Evolutionary conservation across 2,329 filamentous ascomycete species (phyloP).

Genomic region (Nemania sp.): DNA sequence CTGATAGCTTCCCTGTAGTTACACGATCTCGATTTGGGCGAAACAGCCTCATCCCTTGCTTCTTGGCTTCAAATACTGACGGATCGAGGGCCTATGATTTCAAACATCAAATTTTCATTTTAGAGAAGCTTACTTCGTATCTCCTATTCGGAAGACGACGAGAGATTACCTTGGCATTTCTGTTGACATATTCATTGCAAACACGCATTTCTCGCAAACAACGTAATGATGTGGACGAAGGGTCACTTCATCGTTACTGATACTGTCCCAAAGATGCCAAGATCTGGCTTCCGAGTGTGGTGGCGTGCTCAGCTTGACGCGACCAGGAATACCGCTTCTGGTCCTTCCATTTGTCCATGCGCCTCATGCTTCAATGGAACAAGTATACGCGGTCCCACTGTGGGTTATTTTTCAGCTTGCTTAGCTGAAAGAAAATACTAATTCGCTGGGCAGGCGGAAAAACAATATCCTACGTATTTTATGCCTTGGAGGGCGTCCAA

Average conservation of each 20-base stretch:
- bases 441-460: constrained; percentile 16
- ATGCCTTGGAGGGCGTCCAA: constrained; percentile 5
- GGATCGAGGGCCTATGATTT: neutral
- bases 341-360: constrained; percentile 34
- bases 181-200: too few relatives aligned
- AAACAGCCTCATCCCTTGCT: neutral
- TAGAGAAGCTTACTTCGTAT: neutral
- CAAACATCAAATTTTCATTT: neutral
- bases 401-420: constrained; percentile 19
- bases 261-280: constrained; percentile 22
- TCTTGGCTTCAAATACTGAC: too few relatives aligned
- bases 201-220: too few relatives aligned
- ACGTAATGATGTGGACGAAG: constrained; percentile 1
- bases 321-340: constrained; percentile 19
- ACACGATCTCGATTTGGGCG: too few relatives aligned
- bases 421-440: constrained; percentile 2
- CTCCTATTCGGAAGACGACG: neutral
- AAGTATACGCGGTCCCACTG: constrained; percentile 23
- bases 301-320: constrained; percentile 33
- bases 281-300: constrained; percentile 31
- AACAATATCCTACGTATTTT: constrained; percentile 5
- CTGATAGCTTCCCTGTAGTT: neutral
- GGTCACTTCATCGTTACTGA: neutral
- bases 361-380: constrained; percentile 35
- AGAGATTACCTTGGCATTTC: neutral